Percentiles rank a stretch among this genome's conserved stretches.
These are phyloP conservation scores for Penicillium sp. DNA, from an alignment of 2,329 filamentous ascomycete genomes.

Conservation along the genomic window DNA sequence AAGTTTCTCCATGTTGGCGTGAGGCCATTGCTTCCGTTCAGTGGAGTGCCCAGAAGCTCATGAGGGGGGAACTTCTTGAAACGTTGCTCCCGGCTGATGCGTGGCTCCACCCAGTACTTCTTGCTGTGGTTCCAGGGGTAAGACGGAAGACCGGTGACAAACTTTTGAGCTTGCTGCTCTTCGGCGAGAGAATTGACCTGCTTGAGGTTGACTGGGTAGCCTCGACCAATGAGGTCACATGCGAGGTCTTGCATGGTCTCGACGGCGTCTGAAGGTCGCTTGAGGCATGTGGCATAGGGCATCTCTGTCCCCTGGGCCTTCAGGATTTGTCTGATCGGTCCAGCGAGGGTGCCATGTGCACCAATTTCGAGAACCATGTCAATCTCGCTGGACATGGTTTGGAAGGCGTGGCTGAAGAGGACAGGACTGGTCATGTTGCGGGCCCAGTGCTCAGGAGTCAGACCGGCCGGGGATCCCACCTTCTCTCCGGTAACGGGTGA, in stretches of 20 bases:
- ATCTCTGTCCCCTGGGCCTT: not conserved
- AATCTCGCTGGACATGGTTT: not conserved
- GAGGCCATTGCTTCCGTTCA: not conserved
- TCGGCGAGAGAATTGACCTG: not conserved
- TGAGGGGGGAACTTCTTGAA: too few relatives aligned
- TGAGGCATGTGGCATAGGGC: not conserved
- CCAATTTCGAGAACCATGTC: not conserved
- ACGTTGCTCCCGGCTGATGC: too few relatives aligned
- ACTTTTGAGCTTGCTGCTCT: too few relatives aligned
- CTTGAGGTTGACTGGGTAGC: not conserved
- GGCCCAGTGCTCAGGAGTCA: not conserved
- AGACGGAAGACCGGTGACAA: constrained; percentile 6
- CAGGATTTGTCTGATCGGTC: not conserved
- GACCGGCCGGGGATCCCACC: not conserved
- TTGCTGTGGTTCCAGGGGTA: constrained; percentile 24
- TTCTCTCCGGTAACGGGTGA: not conserved
- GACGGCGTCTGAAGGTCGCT: not conserved
- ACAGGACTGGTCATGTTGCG: not conserved
- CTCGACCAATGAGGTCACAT: not conserved
- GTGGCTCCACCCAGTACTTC: constrained; percentile 8
- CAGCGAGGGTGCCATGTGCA: not conserved
- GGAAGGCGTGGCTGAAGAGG: not conserved
- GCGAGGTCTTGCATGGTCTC: not conserved
- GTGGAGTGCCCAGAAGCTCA: not conserved
- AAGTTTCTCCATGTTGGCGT: constrained; percentile 4